These are phyloP conservation scores for Diaporthe ampelina DNA, from an alignment of 2,329 filamentous ascomycete genomes.

Conservation along the genomic window DNA sequence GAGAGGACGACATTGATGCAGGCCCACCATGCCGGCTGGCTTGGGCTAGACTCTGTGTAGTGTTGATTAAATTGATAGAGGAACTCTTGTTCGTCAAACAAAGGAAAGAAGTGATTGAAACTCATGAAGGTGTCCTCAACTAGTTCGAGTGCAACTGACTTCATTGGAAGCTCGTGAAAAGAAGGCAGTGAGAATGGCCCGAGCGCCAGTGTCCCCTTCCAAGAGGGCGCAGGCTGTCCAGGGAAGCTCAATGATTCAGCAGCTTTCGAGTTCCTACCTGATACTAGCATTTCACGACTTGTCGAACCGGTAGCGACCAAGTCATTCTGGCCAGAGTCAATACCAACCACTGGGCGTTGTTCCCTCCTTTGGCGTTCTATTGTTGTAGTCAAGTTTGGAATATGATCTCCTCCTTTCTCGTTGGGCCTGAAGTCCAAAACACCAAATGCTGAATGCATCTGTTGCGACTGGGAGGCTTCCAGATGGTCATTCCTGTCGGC, in stretches of 20 bases:
- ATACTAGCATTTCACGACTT: too few relatives aligned
- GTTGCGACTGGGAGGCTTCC: background rate
- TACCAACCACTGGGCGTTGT: background rate
- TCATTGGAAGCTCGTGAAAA: slow-evolving; percentile 11
- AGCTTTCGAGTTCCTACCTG: too few relatives aligned
- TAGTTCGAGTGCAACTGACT: slow-evolving; percentile 2
- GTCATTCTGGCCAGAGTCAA: background rate
- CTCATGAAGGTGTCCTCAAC: background rate
- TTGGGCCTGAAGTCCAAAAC: background rate
- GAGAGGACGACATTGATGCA: slow-evolving; percentile 46
- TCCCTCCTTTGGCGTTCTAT: background rate
- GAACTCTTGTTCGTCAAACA: background rate
- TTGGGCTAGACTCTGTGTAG: slow-evolving; percentile 35
- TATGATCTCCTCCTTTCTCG: background rate
- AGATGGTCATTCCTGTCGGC: background rate
- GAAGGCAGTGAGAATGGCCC: slow-evolving; percentile 28
- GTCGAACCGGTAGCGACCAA: background rate
- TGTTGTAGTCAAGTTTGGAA: too few relatives aligned
- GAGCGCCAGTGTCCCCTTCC: slow-evolving; percentile 5
- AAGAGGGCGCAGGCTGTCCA: background rate
- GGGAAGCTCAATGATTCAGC: background rate
- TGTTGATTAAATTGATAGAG: slow-evolving; percentile 67
- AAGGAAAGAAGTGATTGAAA: background rate
- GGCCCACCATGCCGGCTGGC: slow-evolving; percentile 46
- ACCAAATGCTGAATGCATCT: background rate